A percentile compares a stretch with the other conserved stretches of the same genome.
Evolutionary conservation across 352 stramenopile genomes (phyloP).

Genomic region (Pythium aquatile): DNA sequence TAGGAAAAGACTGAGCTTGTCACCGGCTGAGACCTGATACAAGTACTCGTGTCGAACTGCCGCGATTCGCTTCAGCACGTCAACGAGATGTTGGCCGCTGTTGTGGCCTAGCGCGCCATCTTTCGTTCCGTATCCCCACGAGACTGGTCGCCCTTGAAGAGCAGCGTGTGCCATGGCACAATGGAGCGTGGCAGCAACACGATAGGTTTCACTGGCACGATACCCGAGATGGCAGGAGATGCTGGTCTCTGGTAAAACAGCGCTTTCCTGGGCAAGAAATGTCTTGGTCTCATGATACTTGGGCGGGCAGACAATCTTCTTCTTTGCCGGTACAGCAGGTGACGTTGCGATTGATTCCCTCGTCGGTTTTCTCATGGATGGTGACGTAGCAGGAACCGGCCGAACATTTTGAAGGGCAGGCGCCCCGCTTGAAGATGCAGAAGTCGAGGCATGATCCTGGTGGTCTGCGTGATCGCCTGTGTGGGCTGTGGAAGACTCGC

Average conservation of each 20-base stretch:
- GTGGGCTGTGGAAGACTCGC: neutral
- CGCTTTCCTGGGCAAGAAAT: slow-evolving; percentile 44
- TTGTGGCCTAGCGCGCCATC: slow-evolving; percentile 48
- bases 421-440: neutral
- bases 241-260: neutral
- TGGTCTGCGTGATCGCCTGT: no score
- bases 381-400: neutral
- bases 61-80: slow-evolving; percentile 34
- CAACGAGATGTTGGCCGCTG: slow-evolving; percentile 26
- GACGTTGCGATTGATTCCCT: neutral
- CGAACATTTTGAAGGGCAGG: neutral
- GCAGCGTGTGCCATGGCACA: slow-evolving; percentile 28
- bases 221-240: slow-evolving; percentile 26
- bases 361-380: neutral
- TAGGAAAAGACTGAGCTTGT: slow-evolving; percentile 64
- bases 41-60: slow-evolving; percentile 40
- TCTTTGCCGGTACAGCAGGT: slow-evolving; percentile 20
- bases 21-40: slow-evolving; percentile 43
- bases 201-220: slow-evolving; percentile 36
- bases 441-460: neutral
- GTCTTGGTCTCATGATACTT: slow-evolving; percentile 48
- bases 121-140: slow-evolving; percentile 54
- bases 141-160: slow-evolving; percentile 34
- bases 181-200: slow-evolving; percentile 42
- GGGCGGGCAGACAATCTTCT: slow-evolving; percentile 33